Percentiles rank a stretch among this genome's conserved stretches.
These are phyloP conservation scores for Colletotrichum sp. DNA, from an alignment of 2,329 filamentous ascomycete genomes.

Conservation along the genomic window DNA sequence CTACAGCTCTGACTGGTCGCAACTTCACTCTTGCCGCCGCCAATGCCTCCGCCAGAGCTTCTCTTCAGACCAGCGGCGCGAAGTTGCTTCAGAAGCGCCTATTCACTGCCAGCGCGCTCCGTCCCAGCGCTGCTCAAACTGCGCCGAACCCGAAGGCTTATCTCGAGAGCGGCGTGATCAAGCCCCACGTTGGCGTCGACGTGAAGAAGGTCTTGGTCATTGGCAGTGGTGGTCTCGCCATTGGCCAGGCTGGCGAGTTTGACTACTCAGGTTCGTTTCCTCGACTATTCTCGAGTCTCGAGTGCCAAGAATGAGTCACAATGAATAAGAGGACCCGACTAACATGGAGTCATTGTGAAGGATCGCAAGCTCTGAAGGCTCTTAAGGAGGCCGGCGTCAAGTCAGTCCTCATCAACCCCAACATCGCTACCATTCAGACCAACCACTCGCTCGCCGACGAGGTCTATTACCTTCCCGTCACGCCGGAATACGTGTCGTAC, in stretches of 20 bases:
- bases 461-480: conserved; percentile 97
- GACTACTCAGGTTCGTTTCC: conserved; percentile 88
- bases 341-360: conserved; percentile 50
- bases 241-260: conserved; percentile 97
- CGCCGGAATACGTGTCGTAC: conserved; percentile 95
- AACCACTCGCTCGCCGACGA: conserved; percentile 96
- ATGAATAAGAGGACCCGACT: not conserved
- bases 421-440: conserved; percentile 98
- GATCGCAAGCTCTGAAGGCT: conserved; percentile 94
- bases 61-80: conserved; percentile 35
- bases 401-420: conserved; percentile 95
- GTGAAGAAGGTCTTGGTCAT: conserved; percentile 98
- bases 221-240: conserved; percentile 91
- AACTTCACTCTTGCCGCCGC: conserved; percentile 44
- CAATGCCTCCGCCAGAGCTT: conserved; percentile 36
- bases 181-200: conserved; percentile 79
- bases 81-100: conserved; percentile 49
- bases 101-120: conserved; percentile 51
- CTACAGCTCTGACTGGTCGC: conserved; percentile 48
- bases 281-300: not conserved
- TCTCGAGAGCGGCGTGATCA: conserved; percentile 85
- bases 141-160: conserved; percentile 87
- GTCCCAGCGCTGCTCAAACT: conserved; percentile 59
- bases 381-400: conserved; percentile 92
- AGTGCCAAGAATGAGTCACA: conserved; percentile 15